Evolutionary conservation across 1,139 yeast genomes (phyloP), one percentile per base, ranked within the genome.

Genomic region (Scheffersomyces titani): DNA sequence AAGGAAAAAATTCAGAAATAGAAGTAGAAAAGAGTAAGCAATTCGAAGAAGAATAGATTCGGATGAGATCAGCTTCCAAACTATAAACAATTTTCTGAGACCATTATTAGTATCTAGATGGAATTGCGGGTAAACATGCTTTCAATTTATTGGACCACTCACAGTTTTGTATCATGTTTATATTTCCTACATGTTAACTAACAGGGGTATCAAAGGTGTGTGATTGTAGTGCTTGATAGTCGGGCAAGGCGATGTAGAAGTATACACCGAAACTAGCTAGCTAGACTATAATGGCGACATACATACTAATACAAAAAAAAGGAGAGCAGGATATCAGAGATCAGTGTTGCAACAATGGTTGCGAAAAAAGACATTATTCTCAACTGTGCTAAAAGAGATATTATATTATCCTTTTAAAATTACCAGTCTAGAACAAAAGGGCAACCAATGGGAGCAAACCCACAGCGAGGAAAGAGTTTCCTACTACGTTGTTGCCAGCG

Each of bases 391-490:
- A 46, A 46, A 46, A 46, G 22, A 46, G 49, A 46, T 19, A 19
- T 19, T 20, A 46, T 46, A 20, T 46, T 46, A 46, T 46, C 49
- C 49, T 46, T 46, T 19, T 20, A 11, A 11, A 30, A 30, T 30
- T 30, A 16, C 40, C 40, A 30, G 40, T 16, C 16, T 30, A 30
- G 40, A 30, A 63, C 60, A 63, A 59, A 58, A 63, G 56, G 61
- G 61, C 61, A 49, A 62, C 65, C 49, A 62, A 57, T 22, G 65
- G 65, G 44, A 63, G 50, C 49, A 62, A 62, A 47, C 54, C 46
- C 56, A 59, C 21, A 36, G 64, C 65, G 16, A 60, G 19, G 55
- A 60, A 48, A n/a, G 65, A 61, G 36, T 58, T 59, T 24, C 58
- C 59, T 20, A 57, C 49, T 16, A 46, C 24, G 18, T 46, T 46